Conservation (phyloP, 2,329 filamentous ascomycete species). For the Leptographium wingfieldii region DNA sequence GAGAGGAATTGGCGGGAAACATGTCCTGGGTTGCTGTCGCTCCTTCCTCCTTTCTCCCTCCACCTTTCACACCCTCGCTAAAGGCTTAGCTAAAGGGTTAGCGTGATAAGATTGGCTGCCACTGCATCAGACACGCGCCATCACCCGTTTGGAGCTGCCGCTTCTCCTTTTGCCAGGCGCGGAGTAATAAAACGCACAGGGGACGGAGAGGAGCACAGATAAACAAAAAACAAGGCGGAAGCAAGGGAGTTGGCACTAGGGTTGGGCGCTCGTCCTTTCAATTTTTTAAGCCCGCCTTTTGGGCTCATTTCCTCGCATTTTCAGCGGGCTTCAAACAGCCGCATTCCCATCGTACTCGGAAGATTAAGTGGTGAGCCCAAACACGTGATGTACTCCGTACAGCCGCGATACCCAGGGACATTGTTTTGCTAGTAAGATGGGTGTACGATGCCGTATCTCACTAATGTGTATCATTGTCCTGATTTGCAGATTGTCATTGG, state of each 20-base stretch:
- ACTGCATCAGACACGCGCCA: neutral
- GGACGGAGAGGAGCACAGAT: neutral
- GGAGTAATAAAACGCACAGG: neutral
- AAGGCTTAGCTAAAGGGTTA: slow-evolving; percentile 2
- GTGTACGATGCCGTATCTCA: neutral
- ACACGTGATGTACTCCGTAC: neutral
- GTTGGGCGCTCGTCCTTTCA: neutral
- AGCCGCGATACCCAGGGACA: neutral
- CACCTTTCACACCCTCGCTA: neutral
- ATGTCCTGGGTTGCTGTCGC: neutral
- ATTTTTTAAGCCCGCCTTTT: neutral
- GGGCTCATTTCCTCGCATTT: neutral
- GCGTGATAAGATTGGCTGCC: neutral
- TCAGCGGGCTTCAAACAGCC: neutral
- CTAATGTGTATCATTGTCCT: neutral
- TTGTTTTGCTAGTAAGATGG: neutral
- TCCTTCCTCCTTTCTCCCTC: slow-evolving; percentile 2
- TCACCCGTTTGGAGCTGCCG: neutral
- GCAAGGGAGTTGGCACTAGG: neutral
- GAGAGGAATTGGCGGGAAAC: slow-evolving; percentile 2
- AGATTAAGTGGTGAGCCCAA: neutral
- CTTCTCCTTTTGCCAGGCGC: neutral
- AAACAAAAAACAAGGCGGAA: neutral
- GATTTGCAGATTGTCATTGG: neutral
- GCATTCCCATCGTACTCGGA: neutral